Evolutionary conservation across 305 asterid species (phyloP).

Genomic region (Euphrasia arctica): DNA sequence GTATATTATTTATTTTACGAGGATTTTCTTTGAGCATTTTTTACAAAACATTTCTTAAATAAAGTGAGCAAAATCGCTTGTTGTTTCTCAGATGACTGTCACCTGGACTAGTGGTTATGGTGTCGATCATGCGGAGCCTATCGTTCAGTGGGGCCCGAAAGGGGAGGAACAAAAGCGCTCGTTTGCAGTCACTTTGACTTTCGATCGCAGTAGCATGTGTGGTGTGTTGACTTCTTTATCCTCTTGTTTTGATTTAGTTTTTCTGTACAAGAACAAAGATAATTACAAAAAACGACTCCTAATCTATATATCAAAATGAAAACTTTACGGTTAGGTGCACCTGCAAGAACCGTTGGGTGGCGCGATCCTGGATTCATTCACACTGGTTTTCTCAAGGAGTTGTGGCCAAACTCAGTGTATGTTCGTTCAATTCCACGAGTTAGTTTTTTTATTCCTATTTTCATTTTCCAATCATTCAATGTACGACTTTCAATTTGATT

Average conservation of each 20-base stretch:
- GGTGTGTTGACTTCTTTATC: slow-evolving; percentile 44
- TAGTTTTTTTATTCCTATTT: no score
- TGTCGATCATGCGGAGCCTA: slow-evolving; percentile 58
- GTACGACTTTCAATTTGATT: slow-evolving; percentile 8
- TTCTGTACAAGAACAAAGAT: background rate
- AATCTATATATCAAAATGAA: background rate
- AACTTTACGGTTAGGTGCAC: slow-evolving; percentile 38
- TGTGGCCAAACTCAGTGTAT: slow-evolving; percentile 71
- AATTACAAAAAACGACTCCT: no score
- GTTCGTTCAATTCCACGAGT: slow-evolving; percentile 27
- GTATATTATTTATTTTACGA: background rate
- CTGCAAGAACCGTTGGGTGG: slow-evolving; percentile 96
- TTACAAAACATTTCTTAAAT: background rate
- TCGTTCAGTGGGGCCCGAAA: slow-evolving; percentile 82
- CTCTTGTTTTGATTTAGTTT: slow-evolving; percentile 16
- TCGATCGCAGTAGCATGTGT: slow-evolving; percentile 80
- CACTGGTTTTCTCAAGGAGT: slow-evolving; percentile 66
- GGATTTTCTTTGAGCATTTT: slow-evolving; percentile 1
- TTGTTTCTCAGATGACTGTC: slow-evolving; percentile 69
- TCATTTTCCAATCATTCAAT: no score
- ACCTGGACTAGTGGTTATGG: slow-evolving; percentile 96
- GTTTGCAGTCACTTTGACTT: slow-evolving; percentile 79
- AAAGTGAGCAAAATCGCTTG: slow-evolving; percentile 24
- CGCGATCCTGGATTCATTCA: slow-evolving; percentile 94
- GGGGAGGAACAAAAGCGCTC: slow-evolving; percentile 55